Evolutionary conservation across 495 filamentous ascomycete genomes (phyloP).

Genomic region (Penicillium atrosanguineum): DNA sequence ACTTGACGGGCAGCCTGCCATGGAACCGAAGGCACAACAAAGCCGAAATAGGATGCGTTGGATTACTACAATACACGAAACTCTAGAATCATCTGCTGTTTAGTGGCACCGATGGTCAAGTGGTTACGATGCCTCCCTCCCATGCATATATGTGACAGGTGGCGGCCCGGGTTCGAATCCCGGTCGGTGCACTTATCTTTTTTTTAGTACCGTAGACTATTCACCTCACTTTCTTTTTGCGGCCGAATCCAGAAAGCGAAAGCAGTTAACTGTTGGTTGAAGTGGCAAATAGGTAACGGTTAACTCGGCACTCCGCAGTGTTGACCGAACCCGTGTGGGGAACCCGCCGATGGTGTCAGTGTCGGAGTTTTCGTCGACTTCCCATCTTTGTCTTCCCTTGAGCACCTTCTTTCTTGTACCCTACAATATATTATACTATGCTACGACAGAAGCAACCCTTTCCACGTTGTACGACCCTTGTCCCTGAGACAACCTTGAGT

Average conservation of each 20-base stretch:
- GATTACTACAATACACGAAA: neutral
- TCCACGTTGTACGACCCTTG: neutral
- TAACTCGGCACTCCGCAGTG: slow-evolving; percentile 17
- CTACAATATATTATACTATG: neutral
- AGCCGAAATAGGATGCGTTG: neutral
- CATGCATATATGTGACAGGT: slow-evolving; percentile 13
- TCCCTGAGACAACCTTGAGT: neutral
- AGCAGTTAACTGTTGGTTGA: neutral
- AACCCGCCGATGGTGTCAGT: slow-evolving; percentile 13
- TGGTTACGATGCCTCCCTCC: slow-evolving; percentile 16
- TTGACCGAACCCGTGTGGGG: slow-evolving; percentile 4
- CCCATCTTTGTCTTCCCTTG: neutral
- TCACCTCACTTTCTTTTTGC: neutral
- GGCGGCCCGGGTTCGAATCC: slow-evolving; percentile 30
- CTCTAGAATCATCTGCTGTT: no score
- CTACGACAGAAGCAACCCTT: neutral
- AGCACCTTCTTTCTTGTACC: neutral
- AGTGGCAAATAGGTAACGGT: slow-evolving; percentile 2
- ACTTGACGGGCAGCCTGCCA: neutral
- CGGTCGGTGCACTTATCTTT: slow-evolving; percentile 16
- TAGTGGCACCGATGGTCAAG: no score
- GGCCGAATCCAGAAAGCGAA: neutral
- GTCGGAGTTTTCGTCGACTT: slow-evolving; percentile 5
- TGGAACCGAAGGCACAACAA: neutral
- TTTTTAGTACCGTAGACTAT: neutral